Conservation (phyloP, 2,329 filamentous ascomycete genomes). For the Fusarium lateritium region DNA sequence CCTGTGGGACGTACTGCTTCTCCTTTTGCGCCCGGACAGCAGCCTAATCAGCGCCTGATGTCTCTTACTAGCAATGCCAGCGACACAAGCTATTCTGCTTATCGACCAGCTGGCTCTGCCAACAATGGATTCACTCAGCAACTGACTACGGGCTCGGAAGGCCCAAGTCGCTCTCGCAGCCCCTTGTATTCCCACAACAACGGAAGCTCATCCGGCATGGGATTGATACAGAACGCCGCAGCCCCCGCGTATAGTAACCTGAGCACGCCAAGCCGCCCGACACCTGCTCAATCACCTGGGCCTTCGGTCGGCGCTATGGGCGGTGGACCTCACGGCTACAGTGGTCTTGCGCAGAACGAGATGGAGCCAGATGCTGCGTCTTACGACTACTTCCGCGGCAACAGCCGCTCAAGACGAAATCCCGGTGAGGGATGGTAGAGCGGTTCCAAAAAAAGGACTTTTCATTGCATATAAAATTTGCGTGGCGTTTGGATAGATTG, state of each 20-base stretch:
- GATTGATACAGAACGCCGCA: slow-evolving; percentile 68
- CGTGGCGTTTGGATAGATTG: slow-evolving; percentile 52
- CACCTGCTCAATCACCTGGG: slow-evolving; percentile 53
- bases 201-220: slow-evolving; percentile 67
- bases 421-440: slow-evolving; percentile 60
- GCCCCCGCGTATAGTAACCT: slow-evolving; percentile 62
- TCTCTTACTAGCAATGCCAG: slow-evolving; percentile 43
- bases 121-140: slow-evolving; percentile 47
- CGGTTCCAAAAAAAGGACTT: slow-evolving; percentile 4
- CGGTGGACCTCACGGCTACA: slow-evolving; percentile 72
- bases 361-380: slow-evolving; percentile 61
- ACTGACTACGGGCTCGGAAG: slow-evolving; percentile 43
- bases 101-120: slow-evolving; percentile 39
- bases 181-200: slow-evolving; percentile 67
- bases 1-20: slow-evolving; percentile 55
- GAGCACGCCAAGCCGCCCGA: slow-evolving; percentile 43
- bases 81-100: slow-evolving; percentile 52
- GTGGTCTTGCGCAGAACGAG: slow-evolving; percentile 70
- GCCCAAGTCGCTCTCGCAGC: slow-evolving; percentile 57
- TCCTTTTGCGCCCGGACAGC: slow-evolving; percentile 53
- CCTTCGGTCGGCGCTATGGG: slow-evolving; percentile 67
- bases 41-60: slow-evolving; percentile 48
- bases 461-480: slow-evolving; percentile 42
- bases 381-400: slow-evolving; percentile 71
- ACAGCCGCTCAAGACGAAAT: slow-evolving; percentile 45